Evolutionary conservation across 2,329 filamentous ascomycete genomes (phyloP), one percentile per base, ranked within the genome.

Genomic region (Colletotrichum spaethianum): DNA sequence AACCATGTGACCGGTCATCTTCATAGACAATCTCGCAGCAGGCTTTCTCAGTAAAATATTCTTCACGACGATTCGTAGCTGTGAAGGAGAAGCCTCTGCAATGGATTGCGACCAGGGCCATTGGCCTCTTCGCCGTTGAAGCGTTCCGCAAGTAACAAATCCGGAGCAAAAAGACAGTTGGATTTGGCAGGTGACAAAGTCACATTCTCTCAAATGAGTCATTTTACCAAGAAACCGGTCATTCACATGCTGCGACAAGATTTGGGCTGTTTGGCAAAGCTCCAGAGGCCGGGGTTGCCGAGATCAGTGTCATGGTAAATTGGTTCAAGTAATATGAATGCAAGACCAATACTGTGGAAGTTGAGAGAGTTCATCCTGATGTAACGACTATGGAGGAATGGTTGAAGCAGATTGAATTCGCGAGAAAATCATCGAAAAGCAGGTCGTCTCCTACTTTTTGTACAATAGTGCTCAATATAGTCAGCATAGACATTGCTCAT

Each of bases 1-100:
- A 0, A 87, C 93, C 48, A 81, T 93, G 3, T 86, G 90, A 4
- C 91, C 91, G 0, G 86, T 88, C 0, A 88, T 87, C 1, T 93
- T 93, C 80, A 89, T 91, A 83, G 90, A 93, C 9, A 88, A 88
- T 80, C 75, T 83, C 16, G 75, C 71, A 2, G 80, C 81, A 0
- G 76, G 76, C 2, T 79, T 83, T 67, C 8, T 76, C 3, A 76
- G 76, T 61, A 79, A 79, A 61, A 76, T 83, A n/a, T 83, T 83
- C 76, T 26, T 81, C 65, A 75, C 81, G 1, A 76, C 74, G 55
- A 65, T 79, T 69, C 52, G 28, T 18, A 28, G 72, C 73, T 28
- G 70, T 83, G 6, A 72, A 28, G 20, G 75, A 78, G 6, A 81
- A 80, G 73, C 75, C 78, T 8, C 70, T 86, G 61, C 84, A 86